Base-by-base conservation (phyloP, 2,329 filamentous ascomycete genomes). In the Fusarium chaquense region DNA sequence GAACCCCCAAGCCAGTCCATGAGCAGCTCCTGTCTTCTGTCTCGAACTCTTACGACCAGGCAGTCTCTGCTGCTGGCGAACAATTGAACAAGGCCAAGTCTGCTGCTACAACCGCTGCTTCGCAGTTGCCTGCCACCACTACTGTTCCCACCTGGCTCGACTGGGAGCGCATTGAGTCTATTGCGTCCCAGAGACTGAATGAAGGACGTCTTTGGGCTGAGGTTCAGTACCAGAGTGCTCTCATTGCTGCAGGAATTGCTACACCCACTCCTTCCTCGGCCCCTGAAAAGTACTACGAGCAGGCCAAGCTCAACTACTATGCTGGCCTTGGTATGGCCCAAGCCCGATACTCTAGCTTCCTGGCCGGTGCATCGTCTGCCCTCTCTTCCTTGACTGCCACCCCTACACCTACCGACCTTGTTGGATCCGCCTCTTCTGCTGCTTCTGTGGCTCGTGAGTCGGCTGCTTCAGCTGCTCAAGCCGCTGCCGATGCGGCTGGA, bases 301-400 rank as follows among this genome's bases (percentile, higher is more conserved):
- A 84, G 82, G 91, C 87, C 46, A 86, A 84, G 71, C 80, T 85
- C 71, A 86, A 89, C 75, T 95, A 95, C 78, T 94, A 93, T 72
- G 91, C 93, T 68, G 92, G 90, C 13, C 79, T 96, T 26, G 93
- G 93, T 30, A 79, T 93, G 45, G 93, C 93, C 1, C 91, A 97
- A 74, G 92, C 90, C 44, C 88, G 90, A 38, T 96, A 96, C 78
- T 89, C 90, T 7, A 90, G 90, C 51, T 95, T 96, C 74, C 70
- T 96, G 3, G 84, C 85, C 15, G 89, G 90, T 6, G 93, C 92
- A 10, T 93, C 91, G 12, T 89, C 86, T 36, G 92, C 90, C 22
- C 83, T 93, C 41, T 90, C 88, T 58, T 84, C 83, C 3, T 64
- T 85, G 40, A 87, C 85, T 1, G 88, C 88, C 9, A 87, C 88